Percentiles rank a stretch among this genome's conserved stretches.
Conservation (phyloP, 2,329 filamentous ascomycete species). For the Sclerotinia sclerotiorum region DNA sequence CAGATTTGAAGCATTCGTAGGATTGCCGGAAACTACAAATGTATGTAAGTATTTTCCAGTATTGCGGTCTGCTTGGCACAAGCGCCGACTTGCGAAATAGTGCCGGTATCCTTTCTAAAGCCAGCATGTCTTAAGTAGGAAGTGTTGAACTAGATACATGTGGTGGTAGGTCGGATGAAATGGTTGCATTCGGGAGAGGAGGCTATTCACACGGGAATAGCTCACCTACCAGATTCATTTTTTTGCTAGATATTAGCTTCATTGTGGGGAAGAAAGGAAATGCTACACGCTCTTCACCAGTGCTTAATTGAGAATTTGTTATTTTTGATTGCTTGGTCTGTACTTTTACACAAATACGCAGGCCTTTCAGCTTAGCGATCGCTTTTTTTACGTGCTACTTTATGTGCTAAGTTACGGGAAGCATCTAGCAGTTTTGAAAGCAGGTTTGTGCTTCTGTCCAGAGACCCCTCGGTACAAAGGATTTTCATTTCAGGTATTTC, state of each 20-base stretch:
- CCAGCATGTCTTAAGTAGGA: background rate
- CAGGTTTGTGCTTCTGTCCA: background rate
- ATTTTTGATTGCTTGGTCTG: background rate
- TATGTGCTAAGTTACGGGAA: too few species aligned
- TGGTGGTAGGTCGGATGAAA: too few species aligned
- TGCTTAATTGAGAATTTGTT: background rate
- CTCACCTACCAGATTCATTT: background rate
- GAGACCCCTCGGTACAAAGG: background rate
- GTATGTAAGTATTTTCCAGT: background rate
- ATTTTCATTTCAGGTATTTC: background rate
- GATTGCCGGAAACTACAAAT: background rate
- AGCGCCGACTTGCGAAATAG: background rate
- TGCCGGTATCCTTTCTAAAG: background rate
- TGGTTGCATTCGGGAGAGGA: background rate
- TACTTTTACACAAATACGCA: background rate
- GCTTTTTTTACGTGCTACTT: too few species aligned
- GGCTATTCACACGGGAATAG: background rate
- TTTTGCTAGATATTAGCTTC: background rate
- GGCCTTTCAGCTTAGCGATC: too few species aligned
- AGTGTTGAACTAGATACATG: background rate
- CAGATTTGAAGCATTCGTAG: rapidly evolving
- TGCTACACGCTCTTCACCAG: background rate
- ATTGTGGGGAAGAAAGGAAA: background rate
- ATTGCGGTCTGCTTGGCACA: background rate
- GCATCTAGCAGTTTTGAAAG: background rate